These are phyloP conservation scores for Paxillus involutus DNA, from an alignment of 768 basidiomycete genomes.

Conservation along the genomic window DNA sequence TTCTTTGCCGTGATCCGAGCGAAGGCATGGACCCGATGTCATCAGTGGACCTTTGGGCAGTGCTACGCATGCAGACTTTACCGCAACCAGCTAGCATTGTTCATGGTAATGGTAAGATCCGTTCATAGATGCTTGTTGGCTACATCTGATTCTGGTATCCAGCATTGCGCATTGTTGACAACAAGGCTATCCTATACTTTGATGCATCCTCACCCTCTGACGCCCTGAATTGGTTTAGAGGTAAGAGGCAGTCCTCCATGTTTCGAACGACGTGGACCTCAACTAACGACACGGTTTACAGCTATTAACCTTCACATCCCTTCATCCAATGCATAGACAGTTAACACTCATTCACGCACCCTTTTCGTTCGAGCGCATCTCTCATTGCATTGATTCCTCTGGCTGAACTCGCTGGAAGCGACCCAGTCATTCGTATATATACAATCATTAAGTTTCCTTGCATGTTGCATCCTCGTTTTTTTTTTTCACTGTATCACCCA, in stretches of 20 bases:
- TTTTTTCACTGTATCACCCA: slow-evolving; percentile 34
- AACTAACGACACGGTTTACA: slow-evolving; percentile 29
- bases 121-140: background rate
- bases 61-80: slow-evolving; percentile 91
- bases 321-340: slow-evolving; percentile 66
- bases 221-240: slow-evolving; percentile 89
- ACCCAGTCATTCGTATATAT: slow-evolving; percentile 33
- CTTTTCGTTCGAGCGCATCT: slow-evolving; percentile 5
- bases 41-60: slow-evolving; percentile 92
- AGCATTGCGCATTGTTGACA: slow-evolving; percentile 88
- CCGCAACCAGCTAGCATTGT: slow-evolving; percentile 89
- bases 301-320: slow-evolving; percentile 91
- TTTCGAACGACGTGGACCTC: background rate
- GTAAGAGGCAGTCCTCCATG: slow-evolving; percentile 37
- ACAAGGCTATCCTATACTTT: slow-evolving; percentile 90
- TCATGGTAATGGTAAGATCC: slow-evolving; percentile 71
- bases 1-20: slow-evolving; percentile 85
- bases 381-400: slow-evolving; percentile 2
- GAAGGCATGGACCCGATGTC: slow-evolving; percentile 74
- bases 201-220: slow-evolving; percentile 82
- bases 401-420: slow-evolving; percentile 15
- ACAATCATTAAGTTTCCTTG: slow-evolving; percentile 33
- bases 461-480: slow-evolving; percentile 27
- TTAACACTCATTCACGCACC: slow-evolving; percentile 6
- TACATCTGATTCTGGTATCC: slow-evolving; percentile 7